These are phyloP conservation scores for Claviceps digitariae DNA, from an alignment of 2,329 filamentous ascomycete genomes.

Conservation along the genomic window DNA sequence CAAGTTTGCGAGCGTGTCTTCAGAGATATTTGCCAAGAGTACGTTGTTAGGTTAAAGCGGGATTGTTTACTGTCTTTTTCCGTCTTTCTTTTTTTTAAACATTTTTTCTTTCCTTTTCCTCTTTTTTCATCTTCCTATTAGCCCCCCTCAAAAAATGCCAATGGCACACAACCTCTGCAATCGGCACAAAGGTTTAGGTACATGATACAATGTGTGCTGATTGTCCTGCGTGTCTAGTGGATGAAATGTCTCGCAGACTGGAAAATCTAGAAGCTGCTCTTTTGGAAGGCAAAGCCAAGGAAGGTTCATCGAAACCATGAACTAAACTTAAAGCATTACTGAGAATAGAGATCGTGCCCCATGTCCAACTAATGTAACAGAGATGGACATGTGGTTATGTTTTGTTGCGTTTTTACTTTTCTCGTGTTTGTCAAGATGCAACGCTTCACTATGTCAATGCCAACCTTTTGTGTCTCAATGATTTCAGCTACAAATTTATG, in stretches of 20 bases:
- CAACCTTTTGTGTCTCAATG: too few relatives aligned
- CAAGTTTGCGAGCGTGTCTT: slow-evolving; percentile 75
- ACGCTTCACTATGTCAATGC: too few relatives aligned
- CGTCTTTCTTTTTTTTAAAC: neutral
- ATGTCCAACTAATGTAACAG: neutral
- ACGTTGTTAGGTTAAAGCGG: slow-evolving; percentile 18
- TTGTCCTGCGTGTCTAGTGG: slow-evolving; percentile 45
- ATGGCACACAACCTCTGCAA: too few relatives aligned
- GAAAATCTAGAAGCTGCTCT: slow-evolving; percentile 72
- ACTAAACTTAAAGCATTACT: neutral
- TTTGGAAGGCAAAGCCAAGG: slow-evolving; percentile 38
- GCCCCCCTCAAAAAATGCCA: too few relatives aligned
- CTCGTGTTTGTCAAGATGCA: neutral
- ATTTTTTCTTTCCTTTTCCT: neutral
- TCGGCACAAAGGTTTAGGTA: neutral
- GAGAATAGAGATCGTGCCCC: neutral
- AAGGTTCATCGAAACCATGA: slow-evolving; percentile 24
- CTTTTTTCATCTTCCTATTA: too few relatives aligned
- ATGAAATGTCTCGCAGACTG: slow-evolving; percentile 79
- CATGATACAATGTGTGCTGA: neutral
- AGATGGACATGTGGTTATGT: neutral
- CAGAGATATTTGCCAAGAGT: slow-evolving; percentile 84
- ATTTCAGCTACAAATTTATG: neutral
- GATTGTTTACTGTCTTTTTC: neutral
- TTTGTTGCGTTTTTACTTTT: neutral